Conservation (phyloP, 352 stramenopile genomes). For the Phytophthora hybrid region DNA sequence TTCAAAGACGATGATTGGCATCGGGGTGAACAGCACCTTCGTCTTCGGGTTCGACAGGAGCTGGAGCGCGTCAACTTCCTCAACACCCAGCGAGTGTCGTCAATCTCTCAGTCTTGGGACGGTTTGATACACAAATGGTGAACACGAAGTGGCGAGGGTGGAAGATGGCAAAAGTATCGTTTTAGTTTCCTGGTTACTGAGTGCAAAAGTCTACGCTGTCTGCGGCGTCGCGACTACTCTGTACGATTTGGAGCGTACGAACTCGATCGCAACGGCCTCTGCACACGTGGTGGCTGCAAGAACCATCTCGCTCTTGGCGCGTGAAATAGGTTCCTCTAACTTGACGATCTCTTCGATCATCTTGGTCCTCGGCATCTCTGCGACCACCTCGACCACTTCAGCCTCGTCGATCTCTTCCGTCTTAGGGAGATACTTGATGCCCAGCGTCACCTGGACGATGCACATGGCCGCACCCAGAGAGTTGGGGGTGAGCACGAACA, state of each 20-base stretch:
- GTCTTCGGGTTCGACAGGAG: too few species aligned
- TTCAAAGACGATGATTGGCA: too few species aligned
- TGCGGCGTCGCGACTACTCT: conserved; percentile 6
- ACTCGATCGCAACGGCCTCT: conserved; percentile 21
- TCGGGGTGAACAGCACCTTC: too few species aligned
- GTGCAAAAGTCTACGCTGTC: conserved; percentile 9
- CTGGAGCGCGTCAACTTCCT: too few species aligned
- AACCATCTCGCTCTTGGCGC: conserved; percentile 25
- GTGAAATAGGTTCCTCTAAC: conserved; percentile 16
- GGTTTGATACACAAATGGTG: too few species aligned
- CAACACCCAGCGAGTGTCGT: too few species aligned
- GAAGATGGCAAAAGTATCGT: too few species aligned
- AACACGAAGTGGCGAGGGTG: too few species aligned
- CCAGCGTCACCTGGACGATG: conserved; percentile 38
- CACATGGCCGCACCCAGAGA: conserved; percentile 42
- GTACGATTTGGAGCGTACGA: conserved; percentile 26
- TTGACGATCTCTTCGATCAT: conserved; percentile 13
- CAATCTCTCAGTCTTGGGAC: too few species aligned
- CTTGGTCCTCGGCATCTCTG: conserved; percentile 3
- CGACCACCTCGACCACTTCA: conserved; percentile 11
- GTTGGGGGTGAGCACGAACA: conserved; percentile 52
- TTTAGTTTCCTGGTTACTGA: too few species aligned
- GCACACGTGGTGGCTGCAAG: conserved; percentile 17
- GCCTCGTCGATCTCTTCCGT: conserved; percentile 11
- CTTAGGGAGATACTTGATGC: conserved; percentile 35